A percentile compares a stretch with the other conserved stretches of the same genome.
phyloP scores from a whole-genome alignment of 768 basidiomycete genomes.

The Agaricus sinodeliciosus region DNA sequence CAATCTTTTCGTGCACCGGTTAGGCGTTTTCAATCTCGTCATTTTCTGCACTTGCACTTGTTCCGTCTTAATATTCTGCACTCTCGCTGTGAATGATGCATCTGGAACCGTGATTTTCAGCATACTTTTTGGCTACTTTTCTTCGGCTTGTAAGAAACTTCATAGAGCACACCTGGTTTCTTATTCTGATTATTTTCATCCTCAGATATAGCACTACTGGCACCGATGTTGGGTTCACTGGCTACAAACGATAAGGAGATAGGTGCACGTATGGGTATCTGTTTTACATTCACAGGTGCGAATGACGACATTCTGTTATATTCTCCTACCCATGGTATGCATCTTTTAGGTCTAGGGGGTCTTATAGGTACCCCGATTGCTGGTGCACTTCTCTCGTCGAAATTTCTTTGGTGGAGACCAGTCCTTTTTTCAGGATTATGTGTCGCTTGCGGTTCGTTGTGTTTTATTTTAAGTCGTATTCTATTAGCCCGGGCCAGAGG shows the following conservation, averaged over 20 bases:
- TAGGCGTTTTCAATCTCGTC: conserved; percentile 37
- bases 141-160: conserved; percentile 33
- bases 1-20: conserved; percentile 30
- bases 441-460: conserved; percentile 22
- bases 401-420: conserved; percentile 54
- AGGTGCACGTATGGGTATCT: conserved; percentile 48
- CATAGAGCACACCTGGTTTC: not conserved
- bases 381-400: conserved; percentile 45
- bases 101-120: conserved; percentile 32
- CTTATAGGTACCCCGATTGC: conserved; percentile 46
- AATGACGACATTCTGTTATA: not conserved
- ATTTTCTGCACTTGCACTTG: conserved; percentile 25
- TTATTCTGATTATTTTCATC: conserved; percentile 1
- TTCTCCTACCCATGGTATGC: not conserved
- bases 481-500: conserved; percentile 19
- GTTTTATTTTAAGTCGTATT: conserved; percentile 23
- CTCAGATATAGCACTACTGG: conserved; percentile 33
- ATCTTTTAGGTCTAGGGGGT: not conserved
- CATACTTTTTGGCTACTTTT: conserved; percentile 40
- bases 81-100: conserved; percentile 30
- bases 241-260: conserved; percentile 42
- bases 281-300: conserved; percentile 41
- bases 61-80: conserved; percentile 34
- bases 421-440: conserved; percentile 45
- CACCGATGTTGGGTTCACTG: conserved; percentile 36